Conservation (phyloP, 2,329 filamentous ascomycete species). For the Ceratocystis diversiconidia region DNA sequence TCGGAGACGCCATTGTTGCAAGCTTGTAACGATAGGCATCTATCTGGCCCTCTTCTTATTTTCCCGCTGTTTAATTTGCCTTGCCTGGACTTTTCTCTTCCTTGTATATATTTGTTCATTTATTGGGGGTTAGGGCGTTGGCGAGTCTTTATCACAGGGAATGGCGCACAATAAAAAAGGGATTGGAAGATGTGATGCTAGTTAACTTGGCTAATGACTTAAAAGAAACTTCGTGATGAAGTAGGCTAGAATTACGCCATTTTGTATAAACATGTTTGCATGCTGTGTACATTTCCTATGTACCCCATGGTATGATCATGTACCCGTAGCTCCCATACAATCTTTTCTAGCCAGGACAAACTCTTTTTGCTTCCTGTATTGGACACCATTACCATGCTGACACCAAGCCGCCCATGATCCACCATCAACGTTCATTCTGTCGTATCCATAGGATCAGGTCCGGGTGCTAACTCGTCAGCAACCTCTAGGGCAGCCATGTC, state of each 20-base stretch:
- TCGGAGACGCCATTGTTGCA: slow-evolving; percentile 50
- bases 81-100: neutral
- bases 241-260: neutral
- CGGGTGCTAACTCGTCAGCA: slow-evolving; percentile 30
- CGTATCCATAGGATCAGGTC: slow-evolving; percentile 21
- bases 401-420: too few species aligned
- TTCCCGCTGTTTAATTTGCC: neutral
- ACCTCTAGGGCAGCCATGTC: slow-evolving; percentile 26
- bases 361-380: neutral
- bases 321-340: neutral
- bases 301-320: neutral
- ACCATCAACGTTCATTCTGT: slow-evolving; percentile 12
- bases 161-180: neutral
- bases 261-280: neutral
- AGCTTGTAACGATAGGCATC: slow-evolving; percentile 24
- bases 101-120: slow-evolving; percentile 8
- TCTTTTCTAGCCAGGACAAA: neutral
- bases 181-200: neutral
- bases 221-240: neutral
- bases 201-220: neutral
- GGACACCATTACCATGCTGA: neutral
- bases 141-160: neutral
- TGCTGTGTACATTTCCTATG: neutral
- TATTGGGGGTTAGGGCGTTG: slow-evolving; percentile 2
- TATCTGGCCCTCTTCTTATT: neutral